Conservation (phyloP, 75 land plant genomes). For the Ceratopteris richardii region DNA sequence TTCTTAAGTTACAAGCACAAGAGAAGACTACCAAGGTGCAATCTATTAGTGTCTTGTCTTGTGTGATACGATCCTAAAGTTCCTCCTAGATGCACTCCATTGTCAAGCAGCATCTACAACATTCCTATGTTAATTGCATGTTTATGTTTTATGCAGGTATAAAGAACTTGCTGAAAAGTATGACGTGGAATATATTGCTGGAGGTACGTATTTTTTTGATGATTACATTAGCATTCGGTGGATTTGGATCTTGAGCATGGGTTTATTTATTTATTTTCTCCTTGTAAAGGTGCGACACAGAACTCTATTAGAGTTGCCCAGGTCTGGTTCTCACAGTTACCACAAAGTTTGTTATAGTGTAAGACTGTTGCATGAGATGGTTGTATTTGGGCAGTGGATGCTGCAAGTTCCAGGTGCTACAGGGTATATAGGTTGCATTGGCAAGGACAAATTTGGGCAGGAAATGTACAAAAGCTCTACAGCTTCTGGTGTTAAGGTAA, state of each 20-base stretch:
- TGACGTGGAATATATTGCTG: constrained; percentile 87
- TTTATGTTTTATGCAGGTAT: constrained; percentile 51
- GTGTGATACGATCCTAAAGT: too few species aligned
- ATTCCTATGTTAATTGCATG: background rate
- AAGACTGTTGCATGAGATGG: background rate
- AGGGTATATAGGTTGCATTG: constrained; percentile 93
- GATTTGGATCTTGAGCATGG: too few species aligned
- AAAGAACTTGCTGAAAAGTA: constrained; percentile 59
- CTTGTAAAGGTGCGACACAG: constrained; percentile 93
- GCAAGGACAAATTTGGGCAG: constrained; percentile 92
- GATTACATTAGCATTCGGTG: too few species aligned
- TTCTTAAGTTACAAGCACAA: too few species aligned
- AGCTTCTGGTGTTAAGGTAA: constrained; percentile 80
- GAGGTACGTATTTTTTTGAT: constrained; percentile 40
- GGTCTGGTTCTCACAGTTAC: constrained; percentile 22
- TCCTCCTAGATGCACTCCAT: too few species aligned
- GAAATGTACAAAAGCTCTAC: constrained; percentile 76
- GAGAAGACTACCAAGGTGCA: too few species aligned
- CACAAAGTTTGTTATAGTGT: too few species aligned
- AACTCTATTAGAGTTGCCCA: constrained; percentile 94
- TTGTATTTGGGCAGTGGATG: constrained; percentile 73
- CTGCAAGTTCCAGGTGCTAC: constrained; percentile 91
- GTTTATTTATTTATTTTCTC: too few species aligned
- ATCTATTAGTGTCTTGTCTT: too few species aligned
- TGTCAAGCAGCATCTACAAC: background rate